Base-by-base conservation (phyloP, 805 yeast genomes). In the Starmerella scarabaei region DNA sequence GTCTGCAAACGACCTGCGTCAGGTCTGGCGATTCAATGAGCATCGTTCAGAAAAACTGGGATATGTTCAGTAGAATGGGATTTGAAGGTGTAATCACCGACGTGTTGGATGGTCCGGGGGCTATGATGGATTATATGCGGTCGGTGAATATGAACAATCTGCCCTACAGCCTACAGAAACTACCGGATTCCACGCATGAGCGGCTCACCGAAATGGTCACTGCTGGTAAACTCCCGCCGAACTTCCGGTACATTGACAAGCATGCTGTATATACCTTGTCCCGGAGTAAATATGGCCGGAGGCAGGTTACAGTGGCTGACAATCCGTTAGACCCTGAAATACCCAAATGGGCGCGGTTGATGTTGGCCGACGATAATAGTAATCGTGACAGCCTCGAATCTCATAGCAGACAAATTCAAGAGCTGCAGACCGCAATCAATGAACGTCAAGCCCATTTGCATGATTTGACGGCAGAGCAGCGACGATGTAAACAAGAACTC, bases 81-180 rank as follows among this genome's bases (percentile, higher is more conserved):
- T 85, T 91, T 57, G 94, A 81, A 40, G 91, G 94, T 1, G 82
- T 73, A 52, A 49, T 85, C 20, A 58, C 70, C 2, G 95, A 91
- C 51, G 73, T 73, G 46, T 53, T 88, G 2, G 58, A 61, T 2
- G 97, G 94, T 1, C 94, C 94, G 1, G 53, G 58, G 5, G 69
- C 71, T 8, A 93, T 88, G 1, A 54, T 83, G 37, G 66, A 68
- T 4, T 44, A 35, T 35, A 20, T 45, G 32, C 21, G 15, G 7
- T 9, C 37, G 8, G 21, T 28, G 1, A 34, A 37, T 2, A 24
- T 75, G 15, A 67, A 73, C 45, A 56, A 58, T 38, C 71, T 82
- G 21, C 95, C 96, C 0, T 76, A 79, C 5, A 54, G 81, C 6
- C 78, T 0, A 70, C 69, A 40, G 63, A 67, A 2, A 3, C 16